A percentile compares a stretch with the other conserved stretches of the same genome.
Conservation (phyloP, 176 grass and related monocot genomes). For the Lolium multiflorum region DNA sequence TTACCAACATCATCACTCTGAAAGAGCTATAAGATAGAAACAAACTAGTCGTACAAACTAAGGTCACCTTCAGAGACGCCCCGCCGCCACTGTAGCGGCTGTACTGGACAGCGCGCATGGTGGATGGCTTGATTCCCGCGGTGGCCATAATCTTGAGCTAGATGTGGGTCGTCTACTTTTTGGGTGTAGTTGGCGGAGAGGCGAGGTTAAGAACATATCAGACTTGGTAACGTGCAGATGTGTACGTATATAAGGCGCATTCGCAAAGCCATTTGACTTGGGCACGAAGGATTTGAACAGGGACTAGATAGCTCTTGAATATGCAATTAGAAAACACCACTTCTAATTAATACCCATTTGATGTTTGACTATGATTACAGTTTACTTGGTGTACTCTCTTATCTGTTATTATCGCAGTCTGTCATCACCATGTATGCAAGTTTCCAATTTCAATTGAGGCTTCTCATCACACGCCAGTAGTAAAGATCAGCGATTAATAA, state of each 20-base stretch:
- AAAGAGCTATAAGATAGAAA: neutral
- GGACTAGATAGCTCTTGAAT: neutral
- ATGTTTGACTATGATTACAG: neutral
- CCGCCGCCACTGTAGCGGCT: conserved; percentile 54
- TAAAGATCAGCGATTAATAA: neutral
- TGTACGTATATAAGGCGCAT: neutral
- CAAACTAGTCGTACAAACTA: neutral
- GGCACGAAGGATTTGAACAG: neutral
- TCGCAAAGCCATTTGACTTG: neutral
- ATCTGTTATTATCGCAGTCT: neutral
- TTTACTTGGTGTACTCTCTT: neutral
- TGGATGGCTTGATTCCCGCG: neutral
- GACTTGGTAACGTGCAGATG: neutral
- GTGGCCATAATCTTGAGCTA: conserved; percentile 11
- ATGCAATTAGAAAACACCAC: neutral
- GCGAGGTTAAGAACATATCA: neutral
- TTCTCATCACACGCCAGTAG: neutral
- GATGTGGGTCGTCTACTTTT: neutral
- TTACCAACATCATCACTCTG: neutral
- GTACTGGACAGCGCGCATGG: conserved; percentile 65
- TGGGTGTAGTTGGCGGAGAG: neutral
- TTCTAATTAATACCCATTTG: neutral
- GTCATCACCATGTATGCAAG: neutral
- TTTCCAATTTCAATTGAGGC: neutral
- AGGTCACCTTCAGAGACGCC: conserved; percentile 47